Conservation (phyloP, 208 protist genomes). For the Zelonia costaricensis region DNA sequence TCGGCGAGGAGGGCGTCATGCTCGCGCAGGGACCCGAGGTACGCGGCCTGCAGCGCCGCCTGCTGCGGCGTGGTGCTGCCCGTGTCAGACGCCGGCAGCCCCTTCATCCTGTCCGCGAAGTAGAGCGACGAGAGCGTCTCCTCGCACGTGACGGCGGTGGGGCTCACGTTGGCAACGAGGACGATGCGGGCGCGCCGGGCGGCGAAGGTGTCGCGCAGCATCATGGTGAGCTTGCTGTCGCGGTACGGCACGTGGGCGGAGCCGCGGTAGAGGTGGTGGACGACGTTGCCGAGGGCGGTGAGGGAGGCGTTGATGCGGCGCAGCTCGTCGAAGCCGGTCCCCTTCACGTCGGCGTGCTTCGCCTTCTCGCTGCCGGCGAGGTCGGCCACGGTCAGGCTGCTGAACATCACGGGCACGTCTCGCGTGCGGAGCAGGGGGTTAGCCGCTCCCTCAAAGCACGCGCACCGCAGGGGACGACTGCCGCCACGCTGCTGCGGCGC, state of each 20-base stretch:
- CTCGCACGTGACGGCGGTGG: constrained; percentile 54
- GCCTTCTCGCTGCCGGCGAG: constrained; percentile 90
- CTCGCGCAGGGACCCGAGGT: constrained; percentile 33
- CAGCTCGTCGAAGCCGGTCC: constrained; percentile 73
- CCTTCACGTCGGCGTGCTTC: constrained; percentile 53
- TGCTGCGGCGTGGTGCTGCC: constrained; percentile 5
- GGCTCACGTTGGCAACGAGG: constrained; percentile 82
- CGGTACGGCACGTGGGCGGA: constrained; percentile 79
- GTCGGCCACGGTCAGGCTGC: constrained; percentile 84
- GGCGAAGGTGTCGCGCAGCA: constrained; percentile 81
- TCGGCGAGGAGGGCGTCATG: constrained; percentile 57
- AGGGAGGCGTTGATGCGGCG: constrained; percentile 91
- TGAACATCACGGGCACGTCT: constrained; percentile 54
- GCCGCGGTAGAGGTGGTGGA: constrained; percentile 63
- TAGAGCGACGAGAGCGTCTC: constrained; percentile 83
- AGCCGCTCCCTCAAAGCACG: constrained; percentile 36
- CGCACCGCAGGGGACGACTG: constrained; percentile 1
- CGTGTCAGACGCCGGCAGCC: constrained; percentile 25
- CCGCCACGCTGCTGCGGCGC: not conserved
- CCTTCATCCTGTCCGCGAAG: constrained; percentile 88
- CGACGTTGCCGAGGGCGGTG: constrained; percentile 88
- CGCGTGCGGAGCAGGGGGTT: constrained; percentile 29
- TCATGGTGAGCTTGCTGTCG: constrained; percentile 82
- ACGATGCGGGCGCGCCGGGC: constrained; percentile 50
- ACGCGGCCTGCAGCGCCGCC: constrained; percentile 27